Base-by-base conservation (phyloP, 2,329 filamentous ascomycete species). In the Blastomyces emzantsi region DNA sequence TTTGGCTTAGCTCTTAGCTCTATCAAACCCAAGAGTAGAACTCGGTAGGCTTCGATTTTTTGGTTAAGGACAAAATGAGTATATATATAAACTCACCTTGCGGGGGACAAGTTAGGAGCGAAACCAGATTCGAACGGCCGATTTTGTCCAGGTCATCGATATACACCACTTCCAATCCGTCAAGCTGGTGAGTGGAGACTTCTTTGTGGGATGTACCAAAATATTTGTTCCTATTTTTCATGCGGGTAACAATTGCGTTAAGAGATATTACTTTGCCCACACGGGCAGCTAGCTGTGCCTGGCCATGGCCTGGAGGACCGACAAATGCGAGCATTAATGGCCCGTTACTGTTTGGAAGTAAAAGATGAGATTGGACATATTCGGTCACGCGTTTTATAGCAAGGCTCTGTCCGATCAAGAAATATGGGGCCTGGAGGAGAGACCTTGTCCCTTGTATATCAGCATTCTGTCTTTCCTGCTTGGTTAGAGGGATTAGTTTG, bases 61-160 rank as follows among this genome's bases (percentile, higher is more conserved):
- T 15, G 6, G 33, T 57, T 57, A 15, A 39, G 9, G 36, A 11
- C 5, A 22, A 19, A n/a, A 54, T 41, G 43, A 19, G 19, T 8
- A 25, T 45, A 19, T 4, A 58, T 5, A 36, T 30, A 28, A 22
- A 62, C 64, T 63, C 47, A 65, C 64, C 57, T 36, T 60, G 25
- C 11, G 58, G 36, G 19, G 28, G n/a, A 25, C 58, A 62, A 49
- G 64, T 79, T 0, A 83, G 64, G 5, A 83, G 79, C 78, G 80
- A 82, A 9, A 82, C 79, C 0, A 77, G 78, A 59, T 78, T 78
- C 0, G 73, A 75, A 63, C 76, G 80, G 63, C 82, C 72, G 7
- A 81, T 66, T 2, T 64, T 68, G 0, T 64, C 64, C 1, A 62
- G 67, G 52, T 67, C 30, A 47, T 65, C 61, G 55, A 65, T 47